Conservation (phyloP, 2,329 filamentous ascomycete genomes). For the Pleomassaria siparia region DNA sequence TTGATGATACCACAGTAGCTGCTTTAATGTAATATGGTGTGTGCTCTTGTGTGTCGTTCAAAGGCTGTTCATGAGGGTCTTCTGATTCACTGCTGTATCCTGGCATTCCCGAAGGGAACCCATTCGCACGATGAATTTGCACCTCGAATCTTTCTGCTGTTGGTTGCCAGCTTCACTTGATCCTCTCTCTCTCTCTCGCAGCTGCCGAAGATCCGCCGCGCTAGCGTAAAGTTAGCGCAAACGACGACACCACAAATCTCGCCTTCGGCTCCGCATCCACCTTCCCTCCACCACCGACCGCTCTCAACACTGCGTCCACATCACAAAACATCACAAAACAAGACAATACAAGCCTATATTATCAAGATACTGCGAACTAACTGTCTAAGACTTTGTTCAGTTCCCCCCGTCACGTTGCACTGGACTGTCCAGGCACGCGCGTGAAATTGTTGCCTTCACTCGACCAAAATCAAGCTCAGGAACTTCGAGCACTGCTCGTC, state of each 20-base stretch:
- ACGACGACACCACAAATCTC: no score
- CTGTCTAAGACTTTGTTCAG: no score
- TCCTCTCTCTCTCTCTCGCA: no score
- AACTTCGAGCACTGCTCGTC: not conserved
- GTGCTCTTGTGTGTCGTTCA: not conserved
- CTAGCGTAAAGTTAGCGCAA: no score
- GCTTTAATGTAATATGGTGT: constrained; percentile 1
- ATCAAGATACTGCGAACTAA: not conserved
- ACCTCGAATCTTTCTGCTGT: no score
- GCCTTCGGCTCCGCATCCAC: not conserved
- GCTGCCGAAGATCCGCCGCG: no score
- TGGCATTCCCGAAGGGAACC: no score
- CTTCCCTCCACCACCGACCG: not conserved
- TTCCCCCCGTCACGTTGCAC: not conserved
- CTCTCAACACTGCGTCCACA: not conserved
- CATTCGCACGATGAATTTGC: no score
- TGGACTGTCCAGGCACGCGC: not conserved
- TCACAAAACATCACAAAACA: not conserved
- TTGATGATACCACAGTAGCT: constrained; percentile 1
- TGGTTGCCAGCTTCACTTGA: no score
- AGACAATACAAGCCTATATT: not conserved
- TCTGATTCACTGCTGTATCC: no score
- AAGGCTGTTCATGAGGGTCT: no score
- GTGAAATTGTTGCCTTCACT: not conserved
- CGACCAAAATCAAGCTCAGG: not conserved